Conservation (phyloP, 768 basidiomycete genomes). For the Tylopilus felleus region DNA sequence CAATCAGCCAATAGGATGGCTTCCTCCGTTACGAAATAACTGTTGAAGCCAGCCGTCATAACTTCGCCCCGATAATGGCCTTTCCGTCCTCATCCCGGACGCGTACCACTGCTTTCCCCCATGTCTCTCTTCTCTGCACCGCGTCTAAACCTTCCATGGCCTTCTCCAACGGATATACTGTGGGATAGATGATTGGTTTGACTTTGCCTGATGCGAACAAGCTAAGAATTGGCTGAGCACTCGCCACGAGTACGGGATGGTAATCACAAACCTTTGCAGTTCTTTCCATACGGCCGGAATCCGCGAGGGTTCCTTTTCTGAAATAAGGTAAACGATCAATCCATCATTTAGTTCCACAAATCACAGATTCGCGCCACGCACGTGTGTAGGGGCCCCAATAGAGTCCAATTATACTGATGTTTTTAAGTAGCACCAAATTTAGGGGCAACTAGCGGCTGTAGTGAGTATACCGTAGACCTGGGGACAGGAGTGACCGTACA, state of each 20-base stretch:
- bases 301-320: constrained; percentile 64
- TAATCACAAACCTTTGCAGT: constrained; percentile 54
- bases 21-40: too few species aligned
- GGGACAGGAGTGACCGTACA: not conserved
- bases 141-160: constrained; percentile 68
- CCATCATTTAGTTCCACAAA: not conserved
- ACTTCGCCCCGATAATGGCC: constrained; percentile 38
- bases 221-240: constrained; percentile 33
- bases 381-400: constrained; percentile 83
- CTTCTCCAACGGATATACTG: constrained; percentile 64
- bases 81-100: constrained; percentile 50
- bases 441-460: constrained; percentile 62
- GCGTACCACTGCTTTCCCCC: constrained; percentile 83
- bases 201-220: constrained; percentile 64
- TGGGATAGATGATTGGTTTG: constrained; percentile 67
- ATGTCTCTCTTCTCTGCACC: constrained; percentile 80
- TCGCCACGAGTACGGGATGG: not conserved
- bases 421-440: constrained; percentile 80
- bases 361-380: constrained; percentile 34
- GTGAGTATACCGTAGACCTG: constrained; percentile 4
- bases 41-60: too few species aligned
- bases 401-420: constrained; percentile 77
- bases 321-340: too few species aligned
- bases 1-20: too few species aligned
- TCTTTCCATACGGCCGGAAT: constrained; percentile 70